Evolutionary conservation across 495 filamentous ascomycete genomes (phyloP).

Genomic region (Zalerion maritima): DNA sequence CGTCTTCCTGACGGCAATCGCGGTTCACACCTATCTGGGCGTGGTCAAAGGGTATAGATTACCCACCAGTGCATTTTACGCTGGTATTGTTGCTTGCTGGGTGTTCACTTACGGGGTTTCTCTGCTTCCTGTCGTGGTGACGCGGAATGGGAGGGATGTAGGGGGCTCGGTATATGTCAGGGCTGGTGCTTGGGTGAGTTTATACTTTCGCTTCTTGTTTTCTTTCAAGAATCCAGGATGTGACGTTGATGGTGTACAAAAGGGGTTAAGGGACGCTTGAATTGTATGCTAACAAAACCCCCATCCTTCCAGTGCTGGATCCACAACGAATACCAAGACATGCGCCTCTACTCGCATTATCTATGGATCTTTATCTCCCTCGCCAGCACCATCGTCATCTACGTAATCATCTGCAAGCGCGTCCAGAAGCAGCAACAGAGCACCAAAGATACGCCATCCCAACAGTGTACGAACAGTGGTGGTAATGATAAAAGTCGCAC

Average conservation of each 20-base stretch:
- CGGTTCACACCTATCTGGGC: conserved; percentile 51
- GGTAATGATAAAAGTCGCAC: not conserved
- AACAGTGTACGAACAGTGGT: conserved; percentile 16
- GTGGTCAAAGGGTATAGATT: conserved; percentile 45
- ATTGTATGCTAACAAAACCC: conserved; percentile 8
- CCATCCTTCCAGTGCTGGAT: conserved; percentile 49
- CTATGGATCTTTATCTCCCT: conserved; percentile 66
- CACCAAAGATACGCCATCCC: conserved; percentile 25
- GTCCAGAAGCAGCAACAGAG: conserved; percentile 28
- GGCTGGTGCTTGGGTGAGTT: conserved; percentile 47
- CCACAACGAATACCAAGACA: conserved; percentile 38
- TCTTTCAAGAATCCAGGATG: too few species aligned
- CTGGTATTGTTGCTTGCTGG: conserved; percentile 39
- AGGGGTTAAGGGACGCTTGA: too few species aligned
- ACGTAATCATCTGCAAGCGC: conserved; percentile 47
- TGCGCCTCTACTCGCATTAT: conserved; percentile 62
- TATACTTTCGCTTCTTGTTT: conserved; percentile 3
- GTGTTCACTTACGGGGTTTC: conserved; percentile 42
- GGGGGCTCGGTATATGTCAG: conserved; percentile 46
- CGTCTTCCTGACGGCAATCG: conserved; percentile 56
- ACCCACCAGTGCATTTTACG: conserved; percentile 37
- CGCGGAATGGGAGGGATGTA: conserved; percentile 27
- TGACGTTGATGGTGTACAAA: too few species aligned
- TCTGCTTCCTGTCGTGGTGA: conserved; percentile 35
- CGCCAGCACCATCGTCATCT: conserved; percentile 47